Conservation (phyloP, 2,329 filamentous ascomycete species). For the Trichoderma harzianum region DNA sequence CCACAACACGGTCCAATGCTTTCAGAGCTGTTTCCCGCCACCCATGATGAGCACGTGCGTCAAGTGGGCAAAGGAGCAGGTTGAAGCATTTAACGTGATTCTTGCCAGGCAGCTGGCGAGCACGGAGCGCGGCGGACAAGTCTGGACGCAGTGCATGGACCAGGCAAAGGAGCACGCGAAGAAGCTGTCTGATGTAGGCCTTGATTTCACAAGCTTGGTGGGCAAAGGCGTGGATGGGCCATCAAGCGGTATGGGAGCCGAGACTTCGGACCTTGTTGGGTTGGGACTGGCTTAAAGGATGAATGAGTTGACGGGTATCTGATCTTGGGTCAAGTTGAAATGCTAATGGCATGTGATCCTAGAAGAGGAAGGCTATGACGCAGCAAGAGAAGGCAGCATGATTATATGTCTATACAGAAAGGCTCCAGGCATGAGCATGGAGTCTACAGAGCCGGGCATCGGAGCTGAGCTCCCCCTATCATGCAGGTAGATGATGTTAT, state of each 20-base stretch:
- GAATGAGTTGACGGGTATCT: not conserved
- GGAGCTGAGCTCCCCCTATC: not conserved
- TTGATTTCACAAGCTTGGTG: slow-evolving; percentile 85
- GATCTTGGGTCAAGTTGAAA: not conserved
- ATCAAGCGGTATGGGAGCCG: slow-evolving; percentile 25
- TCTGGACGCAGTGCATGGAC: slow-evolving; percentile 81
- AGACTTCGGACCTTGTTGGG: slow-evolving; percentile 25
- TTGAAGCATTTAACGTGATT: slow-evolving; percentile 85
- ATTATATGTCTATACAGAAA: not conserved
- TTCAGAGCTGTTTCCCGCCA: slow-evolving; percentile 81
- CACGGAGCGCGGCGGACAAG: slow-evolving; percentile 69
- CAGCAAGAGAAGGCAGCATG: not conserved
- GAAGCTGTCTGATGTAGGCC: slow-evolving; percentile 77
- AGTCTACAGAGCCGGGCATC: not conserved
- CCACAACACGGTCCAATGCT: slow-evolving; percentile 86
- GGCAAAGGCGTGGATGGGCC: slow-evolving; percentile 50
- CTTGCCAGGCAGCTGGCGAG: slow-evolving; percentile 82
- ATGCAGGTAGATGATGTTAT: not conserved
- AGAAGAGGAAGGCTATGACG: not conserved
- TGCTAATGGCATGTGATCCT: not conserved
- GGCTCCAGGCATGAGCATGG: not conserved
- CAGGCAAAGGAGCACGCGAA: slow-evolving; percentile 76
- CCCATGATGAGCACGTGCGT: slow-evolving; percentile 91
- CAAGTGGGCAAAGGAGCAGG: slow-evolving; percentile 95
- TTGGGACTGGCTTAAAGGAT: slow-evolving; percentile 27